Base-by-base conservation (phyloP, 345 rosid species). In the Raphanus raphanistrum region DNA sequence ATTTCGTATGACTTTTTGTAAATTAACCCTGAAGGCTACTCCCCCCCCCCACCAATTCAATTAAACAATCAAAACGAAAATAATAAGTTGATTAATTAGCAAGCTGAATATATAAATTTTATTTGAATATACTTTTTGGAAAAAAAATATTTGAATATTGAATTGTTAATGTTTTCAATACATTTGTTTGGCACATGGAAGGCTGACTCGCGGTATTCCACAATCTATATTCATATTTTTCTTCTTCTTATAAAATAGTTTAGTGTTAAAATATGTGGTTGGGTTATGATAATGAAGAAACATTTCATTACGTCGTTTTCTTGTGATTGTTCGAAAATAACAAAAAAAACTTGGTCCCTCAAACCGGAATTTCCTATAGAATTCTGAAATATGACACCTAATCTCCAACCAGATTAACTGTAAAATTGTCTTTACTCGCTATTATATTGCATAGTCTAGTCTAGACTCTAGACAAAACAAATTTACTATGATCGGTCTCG, bases 391-490 rank as follows among this genome's bases (percentile, higher is more conserved):
- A 12, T 71, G 58, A 64, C 36, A 43, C 68, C 43, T 58, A 66
- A 65, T 79, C 60, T 79, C 66, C 82, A 79, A 73, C 82, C 11
- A 79, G 41, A 54, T 74, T 73, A 73, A 73, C 74, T 73, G 70
- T 67, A 50, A 35, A 36, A 33, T 60, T 68, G 74, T 67, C 74
- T 26, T 25, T 17, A 66, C 77, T 79, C 48, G 35, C 28, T 50
- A 50, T 60, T 66, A 11, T 60, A 66, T 73, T 65, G 68, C 21
- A 32, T 28, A 65, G 38, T 64, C n/a, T 57, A 57, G 38, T 64
- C 60, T 58, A 59, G 27, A 74, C 8, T 52, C 3, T 52, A 48
- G 45, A 38, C 45, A 38, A 9, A 32, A 4, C 1, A 32, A 32
- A 9, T 2, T 38, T 35, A 35, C 45, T 38, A 38, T 38, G 45